A percentile compares a stretch with the other conserved stretches of the same genome.
Evolutionary conservation across 164 flowering plant species (phyloP).

Genomic region (Buxus sempervirens): DNA sequence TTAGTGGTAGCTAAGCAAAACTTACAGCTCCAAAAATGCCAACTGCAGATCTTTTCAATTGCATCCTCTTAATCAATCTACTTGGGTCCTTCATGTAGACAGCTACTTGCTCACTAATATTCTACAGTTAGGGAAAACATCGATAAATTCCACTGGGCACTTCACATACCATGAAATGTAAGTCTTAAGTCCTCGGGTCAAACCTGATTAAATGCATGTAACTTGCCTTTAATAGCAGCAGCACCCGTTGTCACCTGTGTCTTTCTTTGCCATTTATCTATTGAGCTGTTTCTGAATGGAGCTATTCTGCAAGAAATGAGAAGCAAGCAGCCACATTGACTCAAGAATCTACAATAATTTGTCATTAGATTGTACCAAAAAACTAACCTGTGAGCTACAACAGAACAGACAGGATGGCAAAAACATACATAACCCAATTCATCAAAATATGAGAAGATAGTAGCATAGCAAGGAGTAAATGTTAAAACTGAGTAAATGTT

Average conservation of each 20-base stretch:
- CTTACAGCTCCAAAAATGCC: conserved; percentile 68
- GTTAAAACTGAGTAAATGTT: no score
- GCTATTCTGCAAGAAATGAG: conserved; percentile 49
- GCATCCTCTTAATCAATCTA: conserved; percentile 89
- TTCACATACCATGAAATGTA: not conserved
- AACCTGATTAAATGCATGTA: conserved; percentile 96
- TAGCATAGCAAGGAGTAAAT: no score
- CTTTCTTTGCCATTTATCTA: conserved; percentile 97
- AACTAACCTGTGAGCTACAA: no score
- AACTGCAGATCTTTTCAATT: conserved; percentile 56
- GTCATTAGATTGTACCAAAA: no score
- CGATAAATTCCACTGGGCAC: not conserved
- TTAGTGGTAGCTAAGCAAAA: conserved; percentile 1
- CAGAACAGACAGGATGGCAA: no score
- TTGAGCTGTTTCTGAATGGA: conserved; percentile 66
- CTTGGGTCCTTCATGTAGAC: conserved; percentile 92
- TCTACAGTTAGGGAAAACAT: conserved; percentile 37
- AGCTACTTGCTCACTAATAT: conserved; percentile 91
- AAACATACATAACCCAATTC: no score
- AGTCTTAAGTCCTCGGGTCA: conserved; percentile 7
- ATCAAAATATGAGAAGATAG: no score
- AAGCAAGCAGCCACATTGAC: conserved; percentile 4
- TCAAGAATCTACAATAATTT: not conserved
- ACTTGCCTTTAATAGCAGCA: conserved; percentile 73
- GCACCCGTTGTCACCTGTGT: conserved; percentile 88